phyloP scores from a whole-genome alignment of 2,329 filamentous ascomycete species.

The Nannizziopsis arthrosporioides region DNA sequence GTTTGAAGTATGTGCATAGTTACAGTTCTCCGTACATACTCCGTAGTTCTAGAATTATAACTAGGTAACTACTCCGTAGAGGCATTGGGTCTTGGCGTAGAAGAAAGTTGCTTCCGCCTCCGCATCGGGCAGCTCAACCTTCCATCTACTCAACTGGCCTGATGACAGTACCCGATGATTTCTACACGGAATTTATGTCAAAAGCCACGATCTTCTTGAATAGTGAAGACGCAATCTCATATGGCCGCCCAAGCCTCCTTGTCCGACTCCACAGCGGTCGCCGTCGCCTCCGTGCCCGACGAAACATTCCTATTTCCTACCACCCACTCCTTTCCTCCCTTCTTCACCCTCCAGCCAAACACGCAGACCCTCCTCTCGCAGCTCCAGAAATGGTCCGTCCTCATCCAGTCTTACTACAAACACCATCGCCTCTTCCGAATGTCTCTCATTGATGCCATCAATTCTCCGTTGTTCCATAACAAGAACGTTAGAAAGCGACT shows the following conservation, averaged over 20 bases:
- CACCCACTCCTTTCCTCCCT: slow-evolving; percentile 43
- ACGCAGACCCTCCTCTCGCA: slow-evolving; percentile 34
- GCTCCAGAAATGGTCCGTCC: slow-evolving; percentile 72
- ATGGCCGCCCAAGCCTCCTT: neutral
- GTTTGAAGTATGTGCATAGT: too few species aligned
- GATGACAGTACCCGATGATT: too few species aligned
- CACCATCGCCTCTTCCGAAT: slow-evolving; percentile 67
- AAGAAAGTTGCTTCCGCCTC: neutral
- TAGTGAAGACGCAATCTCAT: neutral
- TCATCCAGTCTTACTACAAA: slow-evolving; percentile 74
- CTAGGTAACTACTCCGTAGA: neutral
- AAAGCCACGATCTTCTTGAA: too few species aligned
- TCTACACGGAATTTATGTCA: too few species aligned
- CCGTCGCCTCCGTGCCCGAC: slow-evolving; percentile 13
- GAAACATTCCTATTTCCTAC: slow-evolving; percentile 30
- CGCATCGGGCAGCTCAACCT: too few species aligned
- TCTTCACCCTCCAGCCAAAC: slow-evolving; percentile 40
- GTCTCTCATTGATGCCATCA: slow-evolving; percentile 50
- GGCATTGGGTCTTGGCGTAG: too few species aligned
- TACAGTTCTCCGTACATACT: too few species aligned
- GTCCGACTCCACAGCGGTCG: neutral
- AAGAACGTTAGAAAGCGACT: slow-evolving; percentile 34
- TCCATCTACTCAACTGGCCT: too few species aligned
- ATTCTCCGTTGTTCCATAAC: slow-evolving; percentile 49
- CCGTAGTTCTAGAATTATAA: too few species aligned